Conservation (phyloP, 2,329 filamentous ascomycete genomes). For the Rhinocladiella similis region DNA sequence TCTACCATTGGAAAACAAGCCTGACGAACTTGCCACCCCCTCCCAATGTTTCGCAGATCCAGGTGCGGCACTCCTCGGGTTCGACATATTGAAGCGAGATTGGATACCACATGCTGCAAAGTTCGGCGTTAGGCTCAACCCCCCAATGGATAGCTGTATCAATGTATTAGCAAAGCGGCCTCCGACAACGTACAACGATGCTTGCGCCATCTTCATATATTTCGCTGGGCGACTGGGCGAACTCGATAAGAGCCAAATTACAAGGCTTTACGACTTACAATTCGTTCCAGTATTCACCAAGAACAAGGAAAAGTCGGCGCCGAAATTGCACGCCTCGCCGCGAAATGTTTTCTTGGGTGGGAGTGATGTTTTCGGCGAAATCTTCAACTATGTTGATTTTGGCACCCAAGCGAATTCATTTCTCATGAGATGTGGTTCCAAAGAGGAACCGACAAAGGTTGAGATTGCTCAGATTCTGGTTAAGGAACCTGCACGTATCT, state of each 20-base stretch:
- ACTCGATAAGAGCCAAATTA: constrained; percentile 61
- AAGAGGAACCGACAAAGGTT: constrained; percentile 80
- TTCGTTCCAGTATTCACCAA: constrained; percentile 67
- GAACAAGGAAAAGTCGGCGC: constrained; percentile 39
- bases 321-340: constrained; percentile 63
- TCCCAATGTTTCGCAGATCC: constrained; percentile 80
- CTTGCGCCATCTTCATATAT: constrained; percentile 76
- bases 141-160: constrained; percentile 74
- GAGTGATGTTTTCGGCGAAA: constrained; percentile 73
- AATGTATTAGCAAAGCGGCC: constrained; percentile 70
- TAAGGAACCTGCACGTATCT: constrained; percentile 76
- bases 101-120: constrained; percentile 79
- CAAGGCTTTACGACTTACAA: constrained; percentile 61
- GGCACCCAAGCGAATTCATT: constrained; percentile 85
- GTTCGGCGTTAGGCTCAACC: constrained; percentile 82
- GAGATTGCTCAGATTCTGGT: constrained; percentile 86
- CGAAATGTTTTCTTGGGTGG: constrained; percentile 77
- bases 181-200: constrained; percentile 66
- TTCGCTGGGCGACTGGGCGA: constrained; percentile 76
- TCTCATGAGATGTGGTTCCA: constrained; percentile 82
- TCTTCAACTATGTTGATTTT: constrained; percentile 97
- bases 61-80: constrained; percentile 73
- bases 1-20: constrained; percentile 68
- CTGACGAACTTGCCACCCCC: constrained; percentile 66
- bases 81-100: constrained; percentile 72